phyloP scores from a whole-genome alignment of 2,329 filamentous ascomycete species.

The Cercospora beticola region DNA sequence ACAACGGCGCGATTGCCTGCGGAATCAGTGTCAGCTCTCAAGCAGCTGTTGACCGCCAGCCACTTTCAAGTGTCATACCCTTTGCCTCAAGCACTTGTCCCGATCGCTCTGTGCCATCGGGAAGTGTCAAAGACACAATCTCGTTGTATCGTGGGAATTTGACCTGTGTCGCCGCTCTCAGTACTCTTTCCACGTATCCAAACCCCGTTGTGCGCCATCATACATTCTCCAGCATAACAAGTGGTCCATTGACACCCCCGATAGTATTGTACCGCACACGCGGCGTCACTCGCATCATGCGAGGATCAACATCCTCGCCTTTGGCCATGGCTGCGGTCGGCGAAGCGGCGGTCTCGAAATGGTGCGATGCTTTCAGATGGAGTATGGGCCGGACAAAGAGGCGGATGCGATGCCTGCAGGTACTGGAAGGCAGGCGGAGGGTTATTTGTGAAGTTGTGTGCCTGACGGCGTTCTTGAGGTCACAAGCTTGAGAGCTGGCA shows the following conservation, averaged over 20 bases:
- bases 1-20: conserved; percentile 90
- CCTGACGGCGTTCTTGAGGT: not conserved
- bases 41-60: not conserved
- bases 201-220: conserved; percentile 36
- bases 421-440: not conserved
- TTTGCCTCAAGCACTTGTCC: conserved; percentile 96
- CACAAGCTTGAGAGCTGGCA: conserved; percentile 1
- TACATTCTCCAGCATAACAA: conserved; percentile 97
- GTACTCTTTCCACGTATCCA: conserved; percentile 1
- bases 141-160: conserved; percentile 98
- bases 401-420: not conserved
- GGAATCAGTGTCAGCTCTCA: conserved; percentile 15
- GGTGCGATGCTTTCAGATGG: not conserved
- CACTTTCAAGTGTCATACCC: conserved; percentile 58
- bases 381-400: not conserved
- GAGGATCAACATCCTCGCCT: conserved; percentile 44
- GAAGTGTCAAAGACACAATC: conserved; percentile 92
- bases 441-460: not conserved
- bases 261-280: conserved; percentile 96
- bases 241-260: conserved; percentile 92
- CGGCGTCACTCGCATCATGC: conserved; percentile 61
- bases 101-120: conserved; percentile 89
- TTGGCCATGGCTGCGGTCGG: conserved; percentile 34
- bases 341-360: not conserved
- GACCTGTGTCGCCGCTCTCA: conserved; percentile 59